phyloP scores from a whole-genome alignment of 2,329 filamentous ascomycete species.

The Ceratocystis diversiconidia region DNA sequence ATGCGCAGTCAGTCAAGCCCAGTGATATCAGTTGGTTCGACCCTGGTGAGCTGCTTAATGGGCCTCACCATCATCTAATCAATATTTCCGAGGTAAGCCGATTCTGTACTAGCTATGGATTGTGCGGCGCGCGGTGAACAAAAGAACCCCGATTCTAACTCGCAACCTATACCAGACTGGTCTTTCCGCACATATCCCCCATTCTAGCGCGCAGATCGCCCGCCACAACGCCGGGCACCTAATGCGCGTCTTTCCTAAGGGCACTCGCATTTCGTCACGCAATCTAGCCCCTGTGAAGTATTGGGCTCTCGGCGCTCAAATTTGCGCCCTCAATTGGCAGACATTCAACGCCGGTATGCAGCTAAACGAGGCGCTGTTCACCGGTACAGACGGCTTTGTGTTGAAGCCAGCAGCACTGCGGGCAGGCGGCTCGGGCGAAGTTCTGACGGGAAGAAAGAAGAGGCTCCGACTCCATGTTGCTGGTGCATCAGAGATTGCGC shows the following conservation, averaged over 20 bases:
- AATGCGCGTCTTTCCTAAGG: slow-evolving; percentile 59
- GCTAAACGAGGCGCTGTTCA: slow-evolving; percentile 54
- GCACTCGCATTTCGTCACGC: slow-evolving; percentile 50
- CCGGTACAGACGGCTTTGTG: slow-evolving; percentile 49
- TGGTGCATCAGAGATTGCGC: slow-evolving; percentile 46
- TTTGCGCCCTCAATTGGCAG: slow-evolving; percentile 58
- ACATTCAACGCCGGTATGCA: slow-evolving; percentile 52
- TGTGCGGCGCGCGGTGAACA: too few relatives aligned
- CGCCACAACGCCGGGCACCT: slow-evolving; percentile 49
- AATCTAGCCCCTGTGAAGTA: slow-evolving; percentile 50
- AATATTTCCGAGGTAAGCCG: slow-evolving; percentile 44
- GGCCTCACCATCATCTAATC: slow-evolving; percentile 51
- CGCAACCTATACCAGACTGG: background rate
- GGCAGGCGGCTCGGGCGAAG: slow-evolving; percentile 36
- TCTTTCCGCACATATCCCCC: slow-evolving; percentile 23
- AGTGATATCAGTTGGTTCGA: slow-evolving; percentile 52
- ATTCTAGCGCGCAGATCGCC: slow-evolving; percentile 34
- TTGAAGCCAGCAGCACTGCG: slow-evolving; percentile 49
- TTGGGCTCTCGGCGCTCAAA: slow-evolving; percentile 54
- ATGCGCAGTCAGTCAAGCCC: slow-evolving; percentile 56
- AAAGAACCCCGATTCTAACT: background rate
- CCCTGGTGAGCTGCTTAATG: slow-evolving; percentile 34
- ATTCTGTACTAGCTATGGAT: too few relatives aligned
- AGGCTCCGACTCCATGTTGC: slow-evolving; percentile 44
- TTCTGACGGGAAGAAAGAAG: slow-evolving; percentile 34